Conservation (phyloP, 345 rosid genomes). For the Boechera divaricarpa region DNA sequence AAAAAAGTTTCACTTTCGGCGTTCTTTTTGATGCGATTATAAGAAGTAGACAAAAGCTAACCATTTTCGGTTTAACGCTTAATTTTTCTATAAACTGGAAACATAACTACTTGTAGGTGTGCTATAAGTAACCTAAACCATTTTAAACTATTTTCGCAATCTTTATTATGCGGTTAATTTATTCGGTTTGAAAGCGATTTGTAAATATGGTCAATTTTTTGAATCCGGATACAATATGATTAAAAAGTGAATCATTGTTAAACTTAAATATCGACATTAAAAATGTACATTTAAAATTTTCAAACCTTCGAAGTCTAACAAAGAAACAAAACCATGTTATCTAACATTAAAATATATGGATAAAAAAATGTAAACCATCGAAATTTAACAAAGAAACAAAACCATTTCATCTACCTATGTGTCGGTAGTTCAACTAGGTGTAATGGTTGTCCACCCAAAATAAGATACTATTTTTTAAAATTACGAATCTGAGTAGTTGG, state of each 20-base stretch:
- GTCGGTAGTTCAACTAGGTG: conserved; percentile 17
- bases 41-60: conserved; percentile 18
- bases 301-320: neutral
- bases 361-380: neutral
- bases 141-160: neutral
- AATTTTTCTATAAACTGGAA: neutral
- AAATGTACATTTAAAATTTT: neutral
- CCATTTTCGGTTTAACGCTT: neutral
- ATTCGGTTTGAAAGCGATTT: neutral
- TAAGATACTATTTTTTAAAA: neutral
- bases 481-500: neutral
- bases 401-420: neutral
- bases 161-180: neutral
- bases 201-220: conserved; percentile 5
- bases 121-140: neutral
- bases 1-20: conserved; percentile 38
- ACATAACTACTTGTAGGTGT: neutral
- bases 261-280: neutral
- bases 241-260: neutral
- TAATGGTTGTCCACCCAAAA: conserved; percentile 19
- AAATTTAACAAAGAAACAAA: neutral
- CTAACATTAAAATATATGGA: too few species aligned
- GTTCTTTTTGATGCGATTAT: conserved; percentile 14
- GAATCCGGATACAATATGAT: neutral
- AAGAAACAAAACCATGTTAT: neutral